phyloP scores from a whole-genome alignment of 192 early-diverging fungal genomes.

The Coemansia sp. region DNA sequence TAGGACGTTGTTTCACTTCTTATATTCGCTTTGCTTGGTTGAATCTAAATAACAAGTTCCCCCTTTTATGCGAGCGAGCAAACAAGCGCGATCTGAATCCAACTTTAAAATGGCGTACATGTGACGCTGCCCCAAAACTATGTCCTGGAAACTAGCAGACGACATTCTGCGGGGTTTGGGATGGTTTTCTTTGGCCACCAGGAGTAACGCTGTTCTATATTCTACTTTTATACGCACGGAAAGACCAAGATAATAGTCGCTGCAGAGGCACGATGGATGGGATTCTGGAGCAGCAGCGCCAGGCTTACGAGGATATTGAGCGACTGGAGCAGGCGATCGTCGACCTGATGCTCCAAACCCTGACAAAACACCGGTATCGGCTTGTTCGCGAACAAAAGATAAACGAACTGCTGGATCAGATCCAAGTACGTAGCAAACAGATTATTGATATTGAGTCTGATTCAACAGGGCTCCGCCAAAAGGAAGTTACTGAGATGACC shows the following conservation, averaged over 20 bases:
- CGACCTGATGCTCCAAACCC: slow-evolving; percentile 71
- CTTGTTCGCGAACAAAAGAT: slow-evolving; percentile 83
- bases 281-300: slow-evolving; percentile 72
- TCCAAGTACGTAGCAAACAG: slow-evolving; percentile 63
- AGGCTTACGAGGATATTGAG: slow-evolving; percentile 88
- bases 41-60: too few relatives aligned
- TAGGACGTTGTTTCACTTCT: slow-evolving; percentile 3
- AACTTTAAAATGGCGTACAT: too few relatives aligned
- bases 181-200: background rate
- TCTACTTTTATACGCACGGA: too few relatives aligned
- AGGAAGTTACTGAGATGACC: slow-evolving; percentile 71
- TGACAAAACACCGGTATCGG: slow-evolving; percentile 80
- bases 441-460: slow-evolving; percentile 71
- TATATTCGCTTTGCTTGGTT: background rate
- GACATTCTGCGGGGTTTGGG: background rate
- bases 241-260: too few relatives aligned
- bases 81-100: too few relatives aligned
- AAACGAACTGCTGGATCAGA: slow-evolving; percentile 65
- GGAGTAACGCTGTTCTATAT: too few relatives aligned
- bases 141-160: background rate
- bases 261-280: slow-evolving; percentile 49
- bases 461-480: slow-evolving; percentile 64
- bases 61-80: too few relatives aligned
- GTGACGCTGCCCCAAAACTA: background rate
- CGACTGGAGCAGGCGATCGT: slow-evolving; percentile 87